phyloP scores from a whole-genome alignment of 2,329 filamentous ascomycete species.

The Tothia fuscella region DNA sequence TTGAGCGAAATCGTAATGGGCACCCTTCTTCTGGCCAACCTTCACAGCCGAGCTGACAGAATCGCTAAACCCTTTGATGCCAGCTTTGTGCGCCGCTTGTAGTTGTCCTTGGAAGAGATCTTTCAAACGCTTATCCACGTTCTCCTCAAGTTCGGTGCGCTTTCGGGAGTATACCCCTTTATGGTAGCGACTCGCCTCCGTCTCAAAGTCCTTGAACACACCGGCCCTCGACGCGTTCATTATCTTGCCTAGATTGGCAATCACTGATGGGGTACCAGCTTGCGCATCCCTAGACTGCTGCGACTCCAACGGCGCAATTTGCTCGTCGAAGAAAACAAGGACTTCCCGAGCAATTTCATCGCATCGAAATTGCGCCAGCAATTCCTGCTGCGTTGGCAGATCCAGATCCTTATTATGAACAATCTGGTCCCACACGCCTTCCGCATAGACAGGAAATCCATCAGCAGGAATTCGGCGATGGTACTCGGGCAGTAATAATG shows the following conservation, averaged over 20 bases:
- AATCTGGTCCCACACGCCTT: constrained; percentile 96
- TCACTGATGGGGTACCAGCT: constrained; percentile 59
- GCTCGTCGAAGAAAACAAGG: constrained; percentile 66
- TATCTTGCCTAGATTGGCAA: constrained; percentile 60
- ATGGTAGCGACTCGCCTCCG: constrained; percentile 86
- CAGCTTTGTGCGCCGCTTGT: constrained; percentile 75
- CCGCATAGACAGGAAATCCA: constrained; percentile 87
- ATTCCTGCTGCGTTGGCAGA: constrained; percentile 89
- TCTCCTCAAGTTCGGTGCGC: constrained; percentile 68
- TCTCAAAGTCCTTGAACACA: constrained; percentile 74
- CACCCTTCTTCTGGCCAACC: constrained; percentile 77
- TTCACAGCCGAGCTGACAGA: constrained; percentile 82
- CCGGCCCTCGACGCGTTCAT: constrained; percentile 62
- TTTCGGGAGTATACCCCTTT: constrained; percentile 90
- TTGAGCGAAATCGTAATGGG: constrained; percentile 81
- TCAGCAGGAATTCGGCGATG: constrained; percentile 93
- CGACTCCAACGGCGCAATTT: constrained; percentile 75
- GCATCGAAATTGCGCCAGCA: constrained; percentile 92
- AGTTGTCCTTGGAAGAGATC: constrained; percentile 81
- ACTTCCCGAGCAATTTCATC: constrained; percentile 94
- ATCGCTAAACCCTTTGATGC: constrained; percentile 73
- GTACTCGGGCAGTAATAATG: constrained; percentile 85
- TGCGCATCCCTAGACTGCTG: constrained; percentile 57
- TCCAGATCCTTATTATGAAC: constrained; percentile 98
- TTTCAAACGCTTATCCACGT: constrained; percentile 82